These are phyloP conservation scores for Rostrohypoxylon terebratum DNA, from an alignment of 495 filamentous ascomycete genomes.

Conservation along the genomic window DNA sequence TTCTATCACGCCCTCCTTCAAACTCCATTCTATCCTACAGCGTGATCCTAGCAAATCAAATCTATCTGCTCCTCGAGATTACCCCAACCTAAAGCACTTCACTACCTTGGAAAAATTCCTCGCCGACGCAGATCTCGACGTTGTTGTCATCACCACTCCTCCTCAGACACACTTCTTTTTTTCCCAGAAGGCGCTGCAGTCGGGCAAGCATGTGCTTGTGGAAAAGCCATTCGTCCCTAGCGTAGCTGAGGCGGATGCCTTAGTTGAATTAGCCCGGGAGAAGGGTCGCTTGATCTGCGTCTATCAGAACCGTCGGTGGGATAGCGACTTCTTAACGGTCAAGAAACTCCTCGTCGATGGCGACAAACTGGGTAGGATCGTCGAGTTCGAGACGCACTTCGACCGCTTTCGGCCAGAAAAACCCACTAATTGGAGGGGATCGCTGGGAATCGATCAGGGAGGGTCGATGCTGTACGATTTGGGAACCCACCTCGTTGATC, in stretches of 20 bases:
- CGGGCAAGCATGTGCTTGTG: slow-evolving; percentile 85
- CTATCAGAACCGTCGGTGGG: slow-evolving; percentile 90
- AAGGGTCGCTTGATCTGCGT: slow-evolving; percentile 75
- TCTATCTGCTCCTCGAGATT: slow-evolving; percentile 76
- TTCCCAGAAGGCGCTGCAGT: slow-evolving; percentile 72
- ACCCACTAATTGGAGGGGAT: slow-evolving; percentile 75
- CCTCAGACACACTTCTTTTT: slow-evolving; percentile 80
- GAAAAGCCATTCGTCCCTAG: slow-evolving; percentile 92
- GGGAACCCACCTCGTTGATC: slow-evolving; percentile 86
- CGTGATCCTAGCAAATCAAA: slow-evolving; percentile 58
- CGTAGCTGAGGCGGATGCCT: slow-evolving; percentile 73
- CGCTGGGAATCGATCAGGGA: slow-evolving; percentile 68
- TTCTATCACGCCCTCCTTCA: slow-evolving; percentile 69
- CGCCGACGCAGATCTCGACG: slow-evolving; percentile 71
- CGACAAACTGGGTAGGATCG: slow-evolving; percentile 71
- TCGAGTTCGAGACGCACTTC: slow-evolving; percentile 87
- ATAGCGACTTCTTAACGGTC: slow-evolving; percentile 85
- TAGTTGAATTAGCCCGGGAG: slow-evolving; percentile 73
- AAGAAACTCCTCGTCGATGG: slow-evolving; percentile 67
- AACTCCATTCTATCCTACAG: slow-evolving; percentile 83
- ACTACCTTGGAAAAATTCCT: slow-evolving; percentile 71
- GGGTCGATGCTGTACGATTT: slow-evolving; percentile 84
- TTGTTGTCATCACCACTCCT: slow-evolving; percentile 80
- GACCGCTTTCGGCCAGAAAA: slow-evolving; percentile 77
- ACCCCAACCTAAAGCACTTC: slow-evolving; percentile 73